Base-by-base conservation (phyloP, 2,329 filamentous ascomycete genomes). In the Exserohilum rostratum region DNA sequence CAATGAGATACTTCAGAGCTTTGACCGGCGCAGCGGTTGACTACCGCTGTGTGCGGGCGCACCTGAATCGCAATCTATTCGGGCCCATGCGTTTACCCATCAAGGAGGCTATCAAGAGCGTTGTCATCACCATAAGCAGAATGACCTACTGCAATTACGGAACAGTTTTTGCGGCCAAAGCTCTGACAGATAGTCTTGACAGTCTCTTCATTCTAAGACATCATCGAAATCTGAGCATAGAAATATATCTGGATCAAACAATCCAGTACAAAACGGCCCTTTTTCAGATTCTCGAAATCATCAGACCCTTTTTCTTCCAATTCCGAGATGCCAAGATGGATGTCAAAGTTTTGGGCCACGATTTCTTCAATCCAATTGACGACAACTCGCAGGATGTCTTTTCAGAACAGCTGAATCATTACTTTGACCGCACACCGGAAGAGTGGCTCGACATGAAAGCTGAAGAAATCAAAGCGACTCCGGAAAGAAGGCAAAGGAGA, bases 371-470 rank as follows among this genome's bases (percentile, higher is more conserved):
- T 18, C 39, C 46, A 25, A 25, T 40, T 6, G 37, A 37, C 13
- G 22, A 47, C 22, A 11, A 35, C 9, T 11, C 20, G 10, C n/a
- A 15, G 6, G 30, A 22, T 7, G 22, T 53, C 30, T 35, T 46
- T 11, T 47, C 50, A n/a, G 56, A 56, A 38, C 52, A 50, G 22
- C 34, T 59, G 27, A 56, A 56, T 20, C 35, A 50, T 18, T 59
- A 59, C 46, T 53, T 56, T 39, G 33, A 20, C 9, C 20, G 40
- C 15, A 50, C 46, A 3, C 45, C 53, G 11, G 27, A 56, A 30
- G 49, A 56, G 17, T 59, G 53, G 56, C 37, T 59, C 9, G 20
- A 34, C 6, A 56, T 56, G 53, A 56, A 59, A 17, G 31, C 35
- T 9, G 29, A 35, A n/a, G 56, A 59, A 30, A 44, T 53, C 17